Conservation (phyloP, 164 flowering plant species). For the Platanus orientalis region DNA sequence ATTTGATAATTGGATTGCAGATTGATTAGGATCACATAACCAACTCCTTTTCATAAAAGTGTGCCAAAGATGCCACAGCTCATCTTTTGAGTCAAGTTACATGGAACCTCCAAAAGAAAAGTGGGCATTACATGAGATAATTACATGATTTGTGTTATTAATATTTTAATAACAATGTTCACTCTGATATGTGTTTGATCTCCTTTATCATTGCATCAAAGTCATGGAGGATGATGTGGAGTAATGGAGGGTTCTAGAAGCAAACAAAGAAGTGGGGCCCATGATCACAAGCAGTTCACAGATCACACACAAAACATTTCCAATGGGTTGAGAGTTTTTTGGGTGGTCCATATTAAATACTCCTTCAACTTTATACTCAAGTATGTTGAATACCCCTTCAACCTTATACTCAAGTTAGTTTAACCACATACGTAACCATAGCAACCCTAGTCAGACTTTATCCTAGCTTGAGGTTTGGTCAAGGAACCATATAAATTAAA, state of each 20-base stretch:
- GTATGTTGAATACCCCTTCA: conserved; percentile 13
- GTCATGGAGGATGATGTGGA: background rate
- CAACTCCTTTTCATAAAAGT: background rate
- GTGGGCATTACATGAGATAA: background rate
- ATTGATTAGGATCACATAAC: too few relatives aligned
- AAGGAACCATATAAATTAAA: background rate
- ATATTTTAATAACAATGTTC: too few relatives aligned
- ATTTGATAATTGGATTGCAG: too few relatives aligned
- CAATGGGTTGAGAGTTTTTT: background rate
- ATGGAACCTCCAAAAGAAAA: background rate
- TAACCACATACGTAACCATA: conserved; percentile 3
- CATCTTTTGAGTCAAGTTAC: background rate
- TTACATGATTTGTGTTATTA: background rate
- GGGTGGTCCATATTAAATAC: conserved; percentile 19
- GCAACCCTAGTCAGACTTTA: conserved; percentile 5
- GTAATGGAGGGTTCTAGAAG: background rate
- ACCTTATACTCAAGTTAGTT: conserved; percentile 9
- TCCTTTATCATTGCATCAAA: background rate
- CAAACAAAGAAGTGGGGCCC: conserved; percentile 13
- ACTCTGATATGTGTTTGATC: background rate
- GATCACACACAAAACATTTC: conserved; percentile 11
- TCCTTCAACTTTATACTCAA: conserved; percentile 7
- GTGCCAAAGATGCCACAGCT: background rate
- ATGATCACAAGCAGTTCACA: conserved; percentile 1
- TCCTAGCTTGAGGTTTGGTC: conserved; percentile 3